phyloP scores from a whole-genome alignment of 2,329 filamentous ascomycete species.

The Cordyceps javanica region DNA sequence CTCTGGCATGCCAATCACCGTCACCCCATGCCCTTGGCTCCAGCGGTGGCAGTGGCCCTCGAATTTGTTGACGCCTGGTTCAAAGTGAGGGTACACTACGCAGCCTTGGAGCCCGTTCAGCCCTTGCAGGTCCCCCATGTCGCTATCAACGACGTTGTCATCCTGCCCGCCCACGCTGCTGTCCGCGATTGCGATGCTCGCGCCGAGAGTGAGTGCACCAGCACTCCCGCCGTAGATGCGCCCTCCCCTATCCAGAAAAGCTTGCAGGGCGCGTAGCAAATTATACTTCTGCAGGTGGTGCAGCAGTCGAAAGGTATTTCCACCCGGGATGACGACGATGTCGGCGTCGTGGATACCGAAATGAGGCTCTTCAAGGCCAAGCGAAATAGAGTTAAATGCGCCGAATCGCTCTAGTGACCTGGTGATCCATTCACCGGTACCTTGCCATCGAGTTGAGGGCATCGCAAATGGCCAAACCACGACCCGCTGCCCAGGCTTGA shows the following conservation, averaged over 20 bases:
- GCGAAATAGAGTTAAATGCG: not conserved
- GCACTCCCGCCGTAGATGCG: not conserved
- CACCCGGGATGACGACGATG: constrained; percentile 4
- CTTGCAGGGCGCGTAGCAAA: not conserved
- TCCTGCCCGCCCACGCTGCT: constrained; percentile 2
- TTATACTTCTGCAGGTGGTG: not conserved
- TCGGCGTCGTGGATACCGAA: constrained; percentile 7
- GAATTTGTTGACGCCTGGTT: not conserved
- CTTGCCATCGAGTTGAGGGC: not conserved
- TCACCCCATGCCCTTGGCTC: not conserved
- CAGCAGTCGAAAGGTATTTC: constrained; percentile 9
- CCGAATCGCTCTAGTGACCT: not conserved
- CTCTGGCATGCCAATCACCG: not conserved
- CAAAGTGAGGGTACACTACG: not conserved
- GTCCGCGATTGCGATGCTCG: constrained; percentile 4
- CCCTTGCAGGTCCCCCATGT: not conserved
- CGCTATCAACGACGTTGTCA: not conserved
- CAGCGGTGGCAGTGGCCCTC: constrained; percentile 6
- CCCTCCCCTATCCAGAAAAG: not conserved
- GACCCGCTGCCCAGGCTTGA: not conserved
- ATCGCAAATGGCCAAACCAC: constrained; percentile 2
- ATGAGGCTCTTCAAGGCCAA: not conserved
- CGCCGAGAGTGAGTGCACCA: not conserved
- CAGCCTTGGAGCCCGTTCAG: not conserved
- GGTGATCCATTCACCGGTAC: not conserved